phyloP scores from a whole-genome alignment of 2,329 filamentous ascomycete species.

The Xylariales sp. region DNA sequence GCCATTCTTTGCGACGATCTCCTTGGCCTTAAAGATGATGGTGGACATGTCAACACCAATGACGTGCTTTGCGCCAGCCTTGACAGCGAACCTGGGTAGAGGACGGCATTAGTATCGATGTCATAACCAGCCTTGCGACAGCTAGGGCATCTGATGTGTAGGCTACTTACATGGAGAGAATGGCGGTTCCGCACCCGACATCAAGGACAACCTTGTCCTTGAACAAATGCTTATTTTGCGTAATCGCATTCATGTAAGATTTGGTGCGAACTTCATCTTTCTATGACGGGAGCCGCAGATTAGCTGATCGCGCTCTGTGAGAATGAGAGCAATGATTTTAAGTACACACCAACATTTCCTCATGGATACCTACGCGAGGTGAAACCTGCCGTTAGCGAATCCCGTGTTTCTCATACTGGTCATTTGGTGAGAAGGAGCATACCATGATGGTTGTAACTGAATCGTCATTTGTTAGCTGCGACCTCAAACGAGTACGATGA shows the following conservation, averaged over 20 bases:
- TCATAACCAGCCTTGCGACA: too few species aligned
- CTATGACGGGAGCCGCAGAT: conserved; percentile 39
- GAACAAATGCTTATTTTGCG: conserved; percentile 93
- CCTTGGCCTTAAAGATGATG: conserved; percentile 96
- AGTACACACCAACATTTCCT: conserved; percentile 88
- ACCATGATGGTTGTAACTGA: conserved; percentile 97
- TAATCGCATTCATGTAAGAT: conserved; percentile 95
- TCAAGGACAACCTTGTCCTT: conserved; percentile 84
- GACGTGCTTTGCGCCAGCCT: conserved; percentile 95
- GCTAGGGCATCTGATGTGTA: background rate
- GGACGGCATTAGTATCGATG: too few species aligned
- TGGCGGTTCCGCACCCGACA: conserved; percentile 94
- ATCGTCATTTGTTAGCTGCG: conserved; percentile 9
- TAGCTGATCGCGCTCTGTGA: too few species aligned
- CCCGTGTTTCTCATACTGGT: too few species aligned
- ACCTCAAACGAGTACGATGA: background rate
- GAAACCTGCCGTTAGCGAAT: conserved; percentile 5
- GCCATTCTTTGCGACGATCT: conserved; percentile 90
- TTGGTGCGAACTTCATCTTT: conserved; percentile 98
- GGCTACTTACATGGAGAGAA: conserved; percentile 85
- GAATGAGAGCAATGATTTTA: conserved; percentile 12
- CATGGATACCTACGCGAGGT: conserved; percentile 70
- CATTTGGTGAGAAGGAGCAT: conserved; percentile 37
- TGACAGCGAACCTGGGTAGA: conserved; percentile 78
- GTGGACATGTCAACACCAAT: conserved; percentile 99